A percentile compares a stretch with the other conserved stretches of the same genome.
Conservation (phyloP, 2,329 filamentous ascomycete species). For the Ascosphaera acerosa region DNA sequence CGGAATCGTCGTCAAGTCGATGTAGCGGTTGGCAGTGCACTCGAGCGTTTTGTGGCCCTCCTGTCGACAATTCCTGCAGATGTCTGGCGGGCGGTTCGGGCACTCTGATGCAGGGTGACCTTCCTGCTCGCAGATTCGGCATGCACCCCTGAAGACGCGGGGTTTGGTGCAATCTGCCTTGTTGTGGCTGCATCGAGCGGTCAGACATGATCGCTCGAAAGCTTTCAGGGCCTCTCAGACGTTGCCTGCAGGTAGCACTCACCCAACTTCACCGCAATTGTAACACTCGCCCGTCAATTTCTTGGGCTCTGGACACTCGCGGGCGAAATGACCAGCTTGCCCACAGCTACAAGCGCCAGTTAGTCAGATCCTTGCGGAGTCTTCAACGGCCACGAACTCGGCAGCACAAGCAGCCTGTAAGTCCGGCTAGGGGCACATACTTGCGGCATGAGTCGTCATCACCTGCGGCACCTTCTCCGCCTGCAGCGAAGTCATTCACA, state of each 20-base stretch:
- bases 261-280: constrained; percentile 22
- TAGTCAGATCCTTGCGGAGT: not conserved
- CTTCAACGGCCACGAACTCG: not conserved
- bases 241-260: too few relatives aligned
- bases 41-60: constrained; percentile 22
- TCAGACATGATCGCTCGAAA: too few relatives aligned
- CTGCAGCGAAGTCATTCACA: constrained; percentile 2
- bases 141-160: constrained; percentile 22
- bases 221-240: too few relatives aligned
- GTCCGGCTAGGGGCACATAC: constrained; percentile 13
- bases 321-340: constrained; percentile 14
- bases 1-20: constrained; percentile 20
- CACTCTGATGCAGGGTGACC: constrained; percentile 22
- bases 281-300: constrained; percentile 18
- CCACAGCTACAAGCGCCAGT: constrained; percentile 10
- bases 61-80: constrained; percentile 23
- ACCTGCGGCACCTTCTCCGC: constrained; percentile 1
- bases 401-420: too few relatives aligned
- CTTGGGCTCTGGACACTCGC: constrained; percentile 20
- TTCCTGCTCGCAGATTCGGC: constrained; percentile 21
- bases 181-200: constrained; percentile 12
- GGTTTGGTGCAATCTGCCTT: constrained; percentile 23
- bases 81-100: constrained; percentile 17
- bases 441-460: constrained; percentile 13
- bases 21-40: constrained; percentile 21